Evolutionary conservation across 805 yeast species (phyloP).

Genomic region (Monosporozyma solicola): DNA sequence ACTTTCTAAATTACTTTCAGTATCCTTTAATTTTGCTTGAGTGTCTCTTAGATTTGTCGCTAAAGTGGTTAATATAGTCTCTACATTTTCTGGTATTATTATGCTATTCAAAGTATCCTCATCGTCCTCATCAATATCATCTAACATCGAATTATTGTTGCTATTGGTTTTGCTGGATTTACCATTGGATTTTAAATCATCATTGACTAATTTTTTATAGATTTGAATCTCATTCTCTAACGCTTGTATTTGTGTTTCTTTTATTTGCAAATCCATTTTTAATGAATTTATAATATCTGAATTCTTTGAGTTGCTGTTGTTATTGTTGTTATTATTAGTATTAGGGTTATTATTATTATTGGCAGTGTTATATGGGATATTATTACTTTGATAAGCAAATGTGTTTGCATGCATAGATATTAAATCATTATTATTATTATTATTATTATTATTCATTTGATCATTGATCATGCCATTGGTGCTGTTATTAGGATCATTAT

Average conservation of each 20-base stretch:
- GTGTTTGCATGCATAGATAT: neutral
- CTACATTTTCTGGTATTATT: constrained; percentile 35
- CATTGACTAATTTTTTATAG: constrained; percentile 28
- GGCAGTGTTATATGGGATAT: neutral
- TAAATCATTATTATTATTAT: neutral
- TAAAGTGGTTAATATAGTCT: constrained; percentile 41
- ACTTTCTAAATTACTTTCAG: constrained; percentile 56
- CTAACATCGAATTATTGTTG: constrained; percentile 9
- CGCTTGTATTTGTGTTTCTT: constrained; percentile 42
- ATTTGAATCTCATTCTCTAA: constrained; percentile 38
- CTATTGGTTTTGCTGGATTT: constrained; percentile 25
- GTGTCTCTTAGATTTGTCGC: constrained; percentile 40
- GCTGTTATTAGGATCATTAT: neutral
- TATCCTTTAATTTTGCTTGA: constrained; percentile 46
- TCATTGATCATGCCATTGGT: neutral
- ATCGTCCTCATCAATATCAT: constrained; percentile 4
- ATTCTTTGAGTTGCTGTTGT: neutral
- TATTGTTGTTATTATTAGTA: neutral
- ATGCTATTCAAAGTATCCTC: constrained; percentile 3
- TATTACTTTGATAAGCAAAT: neutral
- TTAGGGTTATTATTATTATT: neutral
- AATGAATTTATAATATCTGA: constrained; percentile 31
- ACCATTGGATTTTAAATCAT: constrained; percentile 25
- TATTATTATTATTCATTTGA: neutral
- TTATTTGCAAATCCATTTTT: constrained; percentile 44